These are phyloP conservation scores for Cercophora samala DNA, from an alignment of 495 filamentous ascomycete species.

Conservation along the genomic window DNA sequence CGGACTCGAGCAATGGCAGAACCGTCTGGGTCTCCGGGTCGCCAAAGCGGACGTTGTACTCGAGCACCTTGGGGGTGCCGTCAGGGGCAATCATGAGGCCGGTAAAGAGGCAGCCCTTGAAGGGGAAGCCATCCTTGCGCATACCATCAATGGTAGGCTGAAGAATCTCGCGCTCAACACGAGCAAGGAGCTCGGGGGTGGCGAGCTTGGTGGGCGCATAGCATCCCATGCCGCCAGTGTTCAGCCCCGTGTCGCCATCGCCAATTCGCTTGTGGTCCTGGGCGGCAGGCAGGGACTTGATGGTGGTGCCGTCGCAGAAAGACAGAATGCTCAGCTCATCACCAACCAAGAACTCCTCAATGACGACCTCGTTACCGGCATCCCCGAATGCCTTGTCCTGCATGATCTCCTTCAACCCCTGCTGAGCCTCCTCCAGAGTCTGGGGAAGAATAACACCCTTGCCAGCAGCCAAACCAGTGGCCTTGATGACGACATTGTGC, in stretches of 20 bases:
- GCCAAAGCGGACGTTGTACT: constrained; percentile 96
- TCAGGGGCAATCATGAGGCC: constrained; percentile 90
- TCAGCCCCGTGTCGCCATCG: constrained; percentile 87
- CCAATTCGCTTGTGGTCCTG: constrained; percentile 96
- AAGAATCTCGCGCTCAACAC: constrained; percentile 77
- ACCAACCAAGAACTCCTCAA: constrained; percentile 90
- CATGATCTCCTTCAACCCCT: constrained; percentile 87
- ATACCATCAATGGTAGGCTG: constrained; percentile 89
- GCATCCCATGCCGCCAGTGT: constrained; percentile 97
- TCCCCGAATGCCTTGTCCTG: constrained; percentile 77
- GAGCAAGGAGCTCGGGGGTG: constrained; percentile 65
- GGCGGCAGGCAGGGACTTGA: constrained; percentile 80
- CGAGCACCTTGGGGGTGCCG: constrained; percentile 77
- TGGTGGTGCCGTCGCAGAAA: constrained; percentile 86
- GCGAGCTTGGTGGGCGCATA: constrained; percentile 89
- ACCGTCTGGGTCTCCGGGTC: constrained; percentile 96
- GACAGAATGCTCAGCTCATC: constrained; percentile 89
- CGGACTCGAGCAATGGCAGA: constrained; percentile 79
- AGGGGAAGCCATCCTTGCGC: constrained; percentile 73
- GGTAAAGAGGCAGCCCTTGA: constrained; percentile 87
- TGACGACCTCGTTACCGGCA: constrained; percentile 89
- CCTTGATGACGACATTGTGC: constrained; percentile 86
- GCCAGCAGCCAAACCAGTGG: constrained; percentile 78
- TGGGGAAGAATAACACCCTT: constrained; percentile 89
- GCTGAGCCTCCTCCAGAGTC: constrained; percentile 74